A percentile compares a stretch with the other conserved stretches of the same genome.
Conservation (phyloP, 1,139 yeast genomes). For the Diutina ranongensis region DNA sequence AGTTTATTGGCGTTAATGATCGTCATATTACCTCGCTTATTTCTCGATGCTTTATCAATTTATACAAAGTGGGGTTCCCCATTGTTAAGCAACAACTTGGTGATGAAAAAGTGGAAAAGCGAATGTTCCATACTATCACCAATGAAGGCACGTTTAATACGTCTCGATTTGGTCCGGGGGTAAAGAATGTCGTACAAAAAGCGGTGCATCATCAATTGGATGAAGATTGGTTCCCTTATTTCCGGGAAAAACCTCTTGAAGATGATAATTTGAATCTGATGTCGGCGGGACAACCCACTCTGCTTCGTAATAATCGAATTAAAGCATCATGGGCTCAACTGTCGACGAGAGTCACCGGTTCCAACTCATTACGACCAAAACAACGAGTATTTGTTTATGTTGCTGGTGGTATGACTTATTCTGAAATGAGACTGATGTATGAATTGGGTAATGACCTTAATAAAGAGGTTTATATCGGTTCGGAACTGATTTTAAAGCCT, state of each 20-base stretch:
- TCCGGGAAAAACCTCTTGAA: conserved; percentile 63
- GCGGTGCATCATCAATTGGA: conserved; percentile 39
- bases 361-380: conserved; percentile 28
- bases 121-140: conserved; percentile 52
- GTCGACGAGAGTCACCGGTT: not conserved
- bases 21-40: conserved; percentile 40
- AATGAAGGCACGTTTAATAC: conserved; percentile 60
- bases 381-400: conserved; percentile 72
- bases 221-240: conserved; percentile 56
- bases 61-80: conserved; percentile 55
- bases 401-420: conserved; percentile 83
- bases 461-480: conserved; percentile 74
- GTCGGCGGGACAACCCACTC: conserved; percentile 11
- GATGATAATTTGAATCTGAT: conserved; percentile 30
- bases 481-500: conserved; percentile 69
- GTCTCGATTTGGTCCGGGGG: conserved; percentile 66
- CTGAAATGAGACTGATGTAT: conserved; percentile 70
- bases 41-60: conserved; percentile 47
- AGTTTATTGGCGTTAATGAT: conserved; percentile 54
- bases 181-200: conserved; percentile 45
- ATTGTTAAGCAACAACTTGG: conserved; percentile 40
- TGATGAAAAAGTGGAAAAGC: conserved; percentile 29
- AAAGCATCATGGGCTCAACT: conserved; percentile 69
- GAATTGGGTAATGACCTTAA: conserved; percentile 53
- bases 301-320: conserved; percentile 63